Conservation (phyloP, 805 yeast genomes). For the Sporopachydermia lactativora region DNA sequence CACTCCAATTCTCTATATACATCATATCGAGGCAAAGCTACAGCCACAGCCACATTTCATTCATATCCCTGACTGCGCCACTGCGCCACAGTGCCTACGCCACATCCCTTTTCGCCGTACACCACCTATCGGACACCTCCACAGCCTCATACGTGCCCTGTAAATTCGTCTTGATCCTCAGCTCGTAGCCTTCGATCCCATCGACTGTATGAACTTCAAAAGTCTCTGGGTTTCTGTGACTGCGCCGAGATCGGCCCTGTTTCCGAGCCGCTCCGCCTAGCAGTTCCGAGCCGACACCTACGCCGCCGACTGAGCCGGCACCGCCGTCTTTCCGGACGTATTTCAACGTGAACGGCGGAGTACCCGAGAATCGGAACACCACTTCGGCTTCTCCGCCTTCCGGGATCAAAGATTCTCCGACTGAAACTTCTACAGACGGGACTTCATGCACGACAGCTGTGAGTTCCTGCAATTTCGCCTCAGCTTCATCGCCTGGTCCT, state of each 20-base stretch:
- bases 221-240: slow-evolving; percentile 46
- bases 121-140: slow-evolving; percentile 74
- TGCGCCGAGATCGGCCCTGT: slow-evolving; percentile 26
- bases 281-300: slow-evolving; percentile 11
- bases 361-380: slow-evolving; percentile 67
- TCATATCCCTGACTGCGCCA: too few species aligned
- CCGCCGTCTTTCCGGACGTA: slow-evolving; percentile 60
- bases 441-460: slow-evolving; percentile 34
- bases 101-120: slow-evolving; percentile 23
- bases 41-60: too few species aligned
- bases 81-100: too few species aligned
- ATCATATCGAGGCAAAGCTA: too few species aligned
- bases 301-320: slow-evolving; percentile 7
- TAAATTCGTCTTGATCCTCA: slow-evolving; percentile 60
- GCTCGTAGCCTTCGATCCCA: slow-evolving; percentile 54
- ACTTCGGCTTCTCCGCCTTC: slow-evolving; percentile 93
- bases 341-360: slow-evolving; percentile 81
- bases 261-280: slow-evolving; percentile 11
- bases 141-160: slow-evolving; percentile 94
- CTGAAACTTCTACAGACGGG: slow-evolving; percentile 72
- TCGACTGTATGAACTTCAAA: slow-evolving; percentile 24
- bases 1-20: too few species aligned
- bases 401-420: slow-evolving; percentile 69
- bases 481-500: slow-evolving; percentile 16
- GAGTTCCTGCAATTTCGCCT: slow-evolving; percentile 15